These are phyloP conservation scores for Beauveria varroae DNA, from an alignment of 2,329 filamentous ascomycete genomes.

Conservation along the genomic window DNA sequence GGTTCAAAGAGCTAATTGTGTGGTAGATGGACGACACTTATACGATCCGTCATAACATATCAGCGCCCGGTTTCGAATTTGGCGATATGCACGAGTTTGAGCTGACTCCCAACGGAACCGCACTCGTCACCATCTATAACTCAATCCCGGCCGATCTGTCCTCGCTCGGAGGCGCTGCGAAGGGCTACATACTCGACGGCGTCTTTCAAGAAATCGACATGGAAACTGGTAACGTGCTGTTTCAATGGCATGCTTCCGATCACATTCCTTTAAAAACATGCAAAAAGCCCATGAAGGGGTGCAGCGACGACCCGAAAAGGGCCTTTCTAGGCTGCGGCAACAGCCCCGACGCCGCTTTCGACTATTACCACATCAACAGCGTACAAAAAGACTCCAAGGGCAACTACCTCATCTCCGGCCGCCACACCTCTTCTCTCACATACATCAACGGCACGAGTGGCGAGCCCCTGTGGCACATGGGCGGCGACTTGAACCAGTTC, in stretches of 20 bases:
- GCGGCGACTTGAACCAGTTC: conserved; percentile 35
- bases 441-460: conserved; percentile 39
- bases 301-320: conserved; percentile 10
- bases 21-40: conserved; percentile 11
- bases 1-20: not conserved
- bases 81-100: conserved; percentile 34
- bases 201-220: conserved; percentile 37
- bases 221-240: conserved; percentile 36
- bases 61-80: conserved; percentile 3
- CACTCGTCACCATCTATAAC: conserved; percentile 29
- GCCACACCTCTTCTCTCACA: conserved; percentile 36
- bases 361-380: conserved; percentile 50
- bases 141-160: conserved; percentile 29
- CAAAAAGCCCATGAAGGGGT: conserved; percentile 6
- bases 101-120: conserved; percentile 28
- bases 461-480: conserved; percentile 43
- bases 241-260: conserved; percentile 32
- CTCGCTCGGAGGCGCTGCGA: conserved; percentile 15
- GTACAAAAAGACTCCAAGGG: conserved; percentile 40
- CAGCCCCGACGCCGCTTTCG: conserved; percentile 29
- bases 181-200: conserved; percentile 20
- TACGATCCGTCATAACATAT: conserved; percentile 5
- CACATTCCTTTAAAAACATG: conserved; percentile 12
- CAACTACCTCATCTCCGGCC: conserved; percentile 44
- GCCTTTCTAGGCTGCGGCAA: conserved; percentile 16